These are phyloP conservation scores for Sclerotinia trifoliorum DNA, from an alignment of 2,329 filamentous ascomycete genomes.

Conservation along the genomic window DNA sequence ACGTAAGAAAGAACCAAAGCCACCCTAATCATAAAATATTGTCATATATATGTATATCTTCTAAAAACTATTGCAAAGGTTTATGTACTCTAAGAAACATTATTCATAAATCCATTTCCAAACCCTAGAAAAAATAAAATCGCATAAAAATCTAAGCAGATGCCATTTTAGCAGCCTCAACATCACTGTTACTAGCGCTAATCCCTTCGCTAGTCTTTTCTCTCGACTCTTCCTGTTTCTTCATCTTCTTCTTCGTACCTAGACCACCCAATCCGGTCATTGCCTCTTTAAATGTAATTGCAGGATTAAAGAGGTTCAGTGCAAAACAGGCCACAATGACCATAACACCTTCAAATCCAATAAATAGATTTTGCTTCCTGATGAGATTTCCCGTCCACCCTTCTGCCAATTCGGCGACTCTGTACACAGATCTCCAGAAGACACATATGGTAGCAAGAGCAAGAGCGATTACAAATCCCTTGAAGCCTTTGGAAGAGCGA, in stretches of 20 bases:
- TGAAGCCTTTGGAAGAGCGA: slow-evolving; percentile 30
- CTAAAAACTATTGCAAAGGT: not conserved
- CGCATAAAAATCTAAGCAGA: slow-evolving; percentile 6
- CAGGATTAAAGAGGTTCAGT: slow-evolving; percentile 44
- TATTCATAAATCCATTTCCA: not conserved
- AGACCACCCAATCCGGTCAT: slow-evolving; percentile 26
- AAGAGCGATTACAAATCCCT: slow-evolving; percentile 39
- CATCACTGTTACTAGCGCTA: slow-evolving; percentile 21
- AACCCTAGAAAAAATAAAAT: not conserved
- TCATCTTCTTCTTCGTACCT: slow-evolving; percentile 24
- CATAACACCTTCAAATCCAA: slow-evolving; percentile 39
- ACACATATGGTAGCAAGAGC: slow-evolving; percentile 53
- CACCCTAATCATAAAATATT: not conserved
- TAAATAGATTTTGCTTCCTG: slow-evolving; percentile 30
- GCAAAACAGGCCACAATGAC: slow-evolving; percentile 32
- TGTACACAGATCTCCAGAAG: slow-evolving; percentile 56
- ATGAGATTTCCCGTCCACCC: slow-evolving; percentile 46
- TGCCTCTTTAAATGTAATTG: slow-evolving; percentile 26
- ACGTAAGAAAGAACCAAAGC: too few relatives aligned
- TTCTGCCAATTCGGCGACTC: slow-evolving; percentile 52
- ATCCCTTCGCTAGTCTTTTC: slow-evolving; percentile 7
- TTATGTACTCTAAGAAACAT: not conserved
- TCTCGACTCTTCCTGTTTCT: slow-evolving; percentile 11
- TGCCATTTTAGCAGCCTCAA: slow-evolving; percentile 12
- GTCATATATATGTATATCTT: not conserved